Evolutionary conservation across 2,329 filamentous ascomycete species (phyloP), one percentile per base, ranked within the genome.

Genomic region (Magnaporthales sp.): DNA sequence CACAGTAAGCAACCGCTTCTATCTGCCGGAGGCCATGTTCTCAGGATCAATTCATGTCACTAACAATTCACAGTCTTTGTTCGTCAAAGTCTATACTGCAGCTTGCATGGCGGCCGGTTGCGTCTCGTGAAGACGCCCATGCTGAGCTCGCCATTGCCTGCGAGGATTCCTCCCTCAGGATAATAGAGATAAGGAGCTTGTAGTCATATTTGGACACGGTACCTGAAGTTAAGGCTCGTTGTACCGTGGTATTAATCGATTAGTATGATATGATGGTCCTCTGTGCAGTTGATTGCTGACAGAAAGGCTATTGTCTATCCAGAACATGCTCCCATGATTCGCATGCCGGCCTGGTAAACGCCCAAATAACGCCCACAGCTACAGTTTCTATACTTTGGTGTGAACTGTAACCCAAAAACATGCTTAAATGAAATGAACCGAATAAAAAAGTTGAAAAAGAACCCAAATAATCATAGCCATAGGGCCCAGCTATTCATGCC

Each of bases 81-180:
- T 83, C 90, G 1, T 87, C 89, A 27, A 90, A 85, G 73, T 78
- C 88, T 1, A 83, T 92, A 26, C 83, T 86, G 27, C 88, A 90
- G 73, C 78, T 93, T 46, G 82, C 88, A 8, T 93, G 91, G 91
- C 83, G 87, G 69, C 90, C 89, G 5, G 69, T 71, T 15, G 68
- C 65, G 15, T 66, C 68, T 66, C 38, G 67, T 64, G 61, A 66
- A 1, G 62, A 64, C 3, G 68, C 68, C 13, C 69, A 74, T 22
- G 74, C 72, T 58, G 79, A 83, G 69, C 73, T 87, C 29, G 84
- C 83, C 4, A 75, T 86, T 67, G 85, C 85, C 26, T 83, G 87
- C 64, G 86, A 89, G 71, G 87, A 89, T 73, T 81, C 81, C 69
- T 87, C 86, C 58, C 74, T 89, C 63, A 80, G 87, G 70, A 76